Evolutionary conservation across 768 basidiomycete genomes (phyloP), one percentile per base, ranked within the genome.

Genomic region (Lentinula raphanica): DNA sequence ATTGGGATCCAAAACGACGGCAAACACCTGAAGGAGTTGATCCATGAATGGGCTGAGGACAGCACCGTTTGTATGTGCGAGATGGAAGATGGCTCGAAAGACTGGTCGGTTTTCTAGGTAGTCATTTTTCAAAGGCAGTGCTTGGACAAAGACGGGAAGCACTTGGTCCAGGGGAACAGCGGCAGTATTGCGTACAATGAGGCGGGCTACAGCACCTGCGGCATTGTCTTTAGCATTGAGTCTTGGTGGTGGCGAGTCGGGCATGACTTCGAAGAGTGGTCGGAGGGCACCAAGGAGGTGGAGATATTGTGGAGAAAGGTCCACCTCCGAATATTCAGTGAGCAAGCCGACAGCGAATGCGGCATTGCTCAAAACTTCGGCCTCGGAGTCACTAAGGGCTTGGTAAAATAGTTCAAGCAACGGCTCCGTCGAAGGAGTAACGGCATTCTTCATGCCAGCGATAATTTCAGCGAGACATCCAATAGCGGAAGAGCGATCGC

Each of bases 401-500:
- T 79, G 80, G 71, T 88, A 87, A 75, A 97, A 90, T 57, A 98
- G 81, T 58, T 91, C 85, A 53, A 94, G 79, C 28, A 99, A 79
- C 15, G 83, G 80, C 63, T 87, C 80, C 1, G 96, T 96, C 66
- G 83, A 90, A 8, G 88, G 85, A 1, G 94, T 96, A 60, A 98
- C 82, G 8, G 89, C 85, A 45, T 73, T 74, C 75, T 95, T 93
- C 80, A 98, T 86, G 46, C 94, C 94, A 21, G 87, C 84, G 69
- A 96, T 95, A 62, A 98, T 92, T 75, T 99, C 97, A 36, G 95
- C 95, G 35, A 99, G 78, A 62, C 90, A 90, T 4, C 97, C 97
- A 61, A 98, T 90, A 25, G 94, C 86, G 48, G 94, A 87, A 9
- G 96, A 96, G 38, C 91, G 88, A 71, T 99, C 97, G 61, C 90